Percentiles rank a stretch among this genome's conserved stretches.
These are phyloP conservation scores for Ophiorrhiza pumila DNA, from an alignment of 257 asterid species.

Conservation along the genomic window DNA sequence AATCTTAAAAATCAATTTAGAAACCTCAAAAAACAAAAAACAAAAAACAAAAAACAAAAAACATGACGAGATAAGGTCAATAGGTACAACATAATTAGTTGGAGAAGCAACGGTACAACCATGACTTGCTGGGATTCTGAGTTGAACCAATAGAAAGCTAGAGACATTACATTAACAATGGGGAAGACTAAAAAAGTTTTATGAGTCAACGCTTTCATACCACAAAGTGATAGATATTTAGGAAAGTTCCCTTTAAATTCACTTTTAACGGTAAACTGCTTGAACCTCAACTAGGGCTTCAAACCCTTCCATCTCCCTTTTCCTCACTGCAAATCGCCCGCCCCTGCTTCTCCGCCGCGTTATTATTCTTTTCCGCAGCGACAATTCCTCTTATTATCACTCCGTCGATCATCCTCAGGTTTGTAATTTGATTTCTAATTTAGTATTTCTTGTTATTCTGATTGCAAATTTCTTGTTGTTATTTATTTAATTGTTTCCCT, in stretches of 20 bases:
- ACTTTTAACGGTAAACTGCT: neutral
- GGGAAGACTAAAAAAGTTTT: no score
- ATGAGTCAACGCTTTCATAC: conserved; percentile 3
- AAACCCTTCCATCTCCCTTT: neutral
- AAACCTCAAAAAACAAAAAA: no score
- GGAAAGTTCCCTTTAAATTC: neutral
- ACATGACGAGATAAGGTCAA: no score
- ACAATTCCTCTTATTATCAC: neutral
- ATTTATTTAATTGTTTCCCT: neutral
- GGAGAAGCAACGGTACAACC: no score
- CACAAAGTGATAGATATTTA: neutral
- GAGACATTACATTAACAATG: no score
- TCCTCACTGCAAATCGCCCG: neutral
- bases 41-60: no score
- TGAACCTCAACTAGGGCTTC: no score
- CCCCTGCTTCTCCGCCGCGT: neutral
- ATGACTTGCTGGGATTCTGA: no score
- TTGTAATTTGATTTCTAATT: neutral
- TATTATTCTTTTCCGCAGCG: neutral
- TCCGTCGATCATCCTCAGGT: neutral
- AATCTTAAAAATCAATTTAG: no score
- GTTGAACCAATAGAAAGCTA: no score
- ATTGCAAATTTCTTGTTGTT: neutral
- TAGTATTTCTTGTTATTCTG: neutral
- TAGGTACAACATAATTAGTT: no score